Percentiles rank a stretch among this genome's conserved stretches.
These are phyloP conservation scores for Saksenaea oblongispora DNA, from an alignment of 371 early-diverging fungal genomes.

Conservation along the genomic window DNA sequence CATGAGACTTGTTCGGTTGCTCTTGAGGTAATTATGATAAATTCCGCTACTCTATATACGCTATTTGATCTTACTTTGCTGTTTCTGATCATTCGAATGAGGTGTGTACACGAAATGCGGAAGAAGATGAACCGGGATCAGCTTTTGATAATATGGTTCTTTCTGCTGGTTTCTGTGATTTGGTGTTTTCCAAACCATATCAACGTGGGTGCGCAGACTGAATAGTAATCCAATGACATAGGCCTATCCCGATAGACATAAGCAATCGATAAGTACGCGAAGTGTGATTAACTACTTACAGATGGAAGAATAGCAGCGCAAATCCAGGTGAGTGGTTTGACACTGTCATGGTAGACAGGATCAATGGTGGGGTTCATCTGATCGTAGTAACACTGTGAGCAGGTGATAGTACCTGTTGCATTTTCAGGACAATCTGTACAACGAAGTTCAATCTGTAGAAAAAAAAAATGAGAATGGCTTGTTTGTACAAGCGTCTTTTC, in stretches of 20 bases:
- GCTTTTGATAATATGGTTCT: conserved; percentile 30
- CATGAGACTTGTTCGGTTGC: not conserved
- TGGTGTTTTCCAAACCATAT: conserved; percentile 79
- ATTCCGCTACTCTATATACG: not conserved
- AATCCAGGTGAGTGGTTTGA: conserved; percentile 85
- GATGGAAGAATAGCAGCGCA: conserved; percentile 86
- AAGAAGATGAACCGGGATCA: conserved; percentile 46
- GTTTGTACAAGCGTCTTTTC: not conserved
- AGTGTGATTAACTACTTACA: conserved; percentile 25
- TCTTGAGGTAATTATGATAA: not conserved
- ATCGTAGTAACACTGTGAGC: conserved; percentile 65
- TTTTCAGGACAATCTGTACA: conserved; percentile 57
- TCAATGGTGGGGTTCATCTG: conserved; percentile 77
- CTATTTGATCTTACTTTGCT: not conserved
- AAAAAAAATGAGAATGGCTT: not conserved
- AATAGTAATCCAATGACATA: conserved; percentile 94
- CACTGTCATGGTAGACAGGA: conserved; percentile 78
- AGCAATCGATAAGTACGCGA: not conserved
- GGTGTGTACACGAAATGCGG: conserved; percentile 46
- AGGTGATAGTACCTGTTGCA: conserved; percentile 36
- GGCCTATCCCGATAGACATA: conserved; percentile 38
- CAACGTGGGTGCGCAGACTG: conserved; percentile 89
- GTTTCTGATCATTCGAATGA: conserved; percentile 10
- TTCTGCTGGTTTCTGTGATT: conserved; percentile 22
- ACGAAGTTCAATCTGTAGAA: conserved; percentile 57